Conservation (phyloP, 2,329 filamentous ascomycete genomes). For the Tolypocladium tundrense region DNA sequence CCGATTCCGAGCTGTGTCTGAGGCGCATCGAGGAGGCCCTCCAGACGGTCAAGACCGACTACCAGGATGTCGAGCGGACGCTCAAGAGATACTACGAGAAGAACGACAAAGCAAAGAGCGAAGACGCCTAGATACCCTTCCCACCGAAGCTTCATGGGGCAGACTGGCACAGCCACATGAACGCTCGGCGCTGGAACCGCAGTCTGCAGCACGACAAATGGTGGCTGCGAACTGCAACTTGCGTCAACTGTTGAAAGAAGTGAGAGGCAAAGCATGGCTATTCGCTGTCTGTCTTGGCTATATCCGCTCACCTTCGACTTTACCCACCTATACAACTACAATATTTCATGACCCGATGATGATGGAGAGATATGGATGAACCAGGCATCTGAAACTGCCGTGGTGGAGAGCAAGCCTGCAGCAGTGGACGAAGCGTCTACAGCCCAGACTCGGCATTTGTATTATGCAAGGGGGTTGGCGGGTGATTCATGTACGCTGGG, state of each 20-base stretch:
- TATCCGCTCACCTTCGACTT: background rate
- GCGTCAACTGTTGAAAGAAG: background rate
- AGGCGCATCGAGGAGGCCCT: conserved; percentile 61
- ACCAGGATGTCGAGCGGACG: conserved; percentile 58
- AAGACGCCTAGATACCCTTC: conserved; percentile 8
- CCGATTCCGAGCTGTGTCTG: conserved; percentile 58
- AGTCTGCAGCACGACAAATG: background rate
- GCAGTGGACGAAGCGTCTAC: background rate
- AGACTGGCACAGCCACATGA: background rate
- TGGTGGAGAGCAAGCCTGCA: background rate
- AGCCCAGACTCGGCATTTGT: background rate
- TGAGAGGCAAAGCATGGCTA: background rate
- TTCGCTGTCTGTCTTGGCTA: background rate
- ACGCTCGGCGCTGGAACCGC: background rate
- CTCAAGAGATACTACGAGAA: conserved; percentile 56
- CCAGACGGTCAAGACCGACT: conserved; percentile 63
- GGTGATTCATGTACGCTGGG: background rate
- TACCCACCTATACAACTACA: background rate
- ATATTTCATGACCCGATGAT: background rate
- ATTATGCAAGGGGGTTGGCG: background rate
- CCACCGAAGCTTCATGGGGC: background rate
- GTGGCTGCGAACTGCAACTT: background rate
- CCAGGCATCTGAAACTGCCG: background rate
- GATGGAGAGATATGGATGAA: background rate
- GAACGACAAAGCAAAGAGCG: conserved; percentile 9